Evolutionary conservation across 83 land plant species (phyloP).

Genomic region (Thuja plicata): DNA sequence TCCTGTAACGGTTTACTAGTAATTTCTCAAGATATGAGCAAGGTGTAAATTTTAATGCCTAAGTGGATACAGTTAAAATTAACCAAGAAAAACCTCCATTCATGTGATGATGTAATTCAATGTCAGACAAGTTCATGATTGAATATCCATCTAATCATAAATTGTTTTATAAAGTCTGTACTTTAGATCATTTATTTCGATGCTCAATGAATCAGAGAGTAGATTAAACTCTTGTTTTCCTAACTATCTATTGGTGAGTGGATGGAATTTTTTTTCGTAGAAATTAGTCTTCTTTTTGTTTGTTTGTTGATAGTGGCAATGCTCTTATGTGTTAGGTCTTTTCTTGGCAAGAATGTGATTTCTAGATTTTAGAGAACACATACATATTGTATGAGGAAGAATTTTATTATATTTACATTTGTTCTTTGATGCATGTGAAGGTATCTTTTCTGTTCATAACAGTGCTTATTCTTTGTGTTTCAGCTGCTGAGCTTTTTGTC

Average conservation of each 20-base stretch:
- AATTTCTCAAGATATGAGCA: no score
- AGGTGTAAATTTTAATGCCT: no score
- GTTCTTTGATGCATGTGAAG: neutral
- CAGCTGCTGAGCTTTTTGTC: slow-evolving; percentile 85
- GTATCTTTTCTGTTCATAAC: neutral
- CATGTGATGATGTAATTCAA: neutral
- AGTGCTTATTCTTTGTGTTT: slow-evolving; percentile 21
- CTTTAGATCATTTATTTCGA: neutral
- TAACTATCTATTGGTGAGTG: neutral
- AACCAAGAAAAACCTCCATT: no score
- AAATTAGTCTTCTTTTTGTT: neutral
- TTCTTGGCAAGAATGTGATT: neutral
- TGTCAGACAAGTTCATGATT: neutral
- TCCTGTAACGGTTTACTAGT: no score
- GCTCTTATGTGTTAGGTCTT: neutral
- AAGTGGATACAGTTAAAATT: no score
- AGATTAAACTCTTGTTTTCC: neutral
- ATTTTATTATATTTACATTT: neutral
- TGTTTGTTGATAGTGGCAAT: neutral
- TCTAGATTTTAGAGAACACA: neutral
- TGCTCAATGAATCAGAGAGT: neutral
- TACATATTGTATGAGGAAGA: neutral
- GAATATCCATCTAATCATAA: neutral
- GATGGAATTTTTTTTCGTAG: neutral
- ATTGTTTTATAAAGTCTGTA: neutral